Conservation (phyloP, 371 early-diverging fungal species). For the Mucor racemosus region DNA sequence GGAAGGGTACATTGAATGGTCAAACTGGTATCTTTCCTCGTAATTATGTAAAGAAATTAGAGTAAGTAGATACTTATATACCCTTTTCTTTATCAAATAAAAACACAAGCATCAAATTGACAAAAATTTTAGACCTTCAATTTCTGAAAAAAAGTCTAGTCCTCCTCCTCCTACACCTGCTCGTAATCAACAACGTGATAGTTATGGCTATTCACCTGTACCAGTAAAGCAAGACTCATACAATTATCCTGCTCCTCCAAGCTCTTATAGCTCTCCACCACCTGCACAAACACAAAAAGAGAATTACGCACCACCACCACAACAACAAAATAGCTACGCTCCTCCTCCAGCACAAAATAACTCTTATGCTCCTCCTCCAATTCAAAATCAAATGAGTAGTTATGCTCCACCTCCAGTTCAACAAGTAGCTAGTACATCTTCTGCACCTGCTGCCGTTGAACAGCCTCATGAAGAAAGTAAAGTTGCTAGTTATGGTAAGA, state of each 20-base stretch:
- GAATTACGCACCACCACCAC: constrained; percentile 8
- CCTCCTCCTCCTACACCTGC: constrained; percentile 16
- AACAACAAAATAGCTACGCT: constrained; percentile 19
- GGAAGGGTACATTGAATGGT: constrained; percentile 71
- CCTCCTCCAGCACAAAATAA: constrained; percentile 23
- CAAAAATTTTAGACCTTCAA: neutral
- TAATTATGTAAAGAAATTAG: constrained; percentile 67
- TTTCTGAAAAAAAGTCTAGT: constrained; percentile 14
- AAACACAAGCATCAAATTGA: constrained; percentile 6
- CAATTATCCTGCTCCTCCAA: constrained; percentile 31
- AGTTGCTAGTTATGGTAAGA: constrained; percentile 25
- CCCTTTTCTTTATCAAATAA: no score
- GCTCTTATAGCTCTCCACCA: constrained; percentile 37
- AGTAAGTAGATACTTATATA: constrained; percentile 10
- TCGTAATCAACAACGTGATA: constrained; percentile 14
- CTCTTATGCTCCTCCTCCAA: constrained; percentile 21
- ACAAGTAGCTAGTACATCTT: constrained; percentile 14
- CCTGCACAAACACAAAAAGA: constrained; percentile 1
- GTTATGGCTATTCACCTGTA: constrained; percentile 17
- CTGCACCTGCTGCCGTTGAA: constrained; percentile 22
- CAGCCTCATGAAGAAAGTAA: constrained; percentile 28
- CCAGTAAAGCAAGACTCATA: constrained; percentile 31
- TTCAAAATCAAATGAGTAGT: constrained; percentile 10
- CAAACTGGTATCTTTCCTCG: constrained; percentile 81
- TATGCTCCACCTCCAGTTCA: constrained; percentile 22